Conservation (phyloP, 495 filamentous ascomycete genomes). For the Thozetella sp. region DNA sequence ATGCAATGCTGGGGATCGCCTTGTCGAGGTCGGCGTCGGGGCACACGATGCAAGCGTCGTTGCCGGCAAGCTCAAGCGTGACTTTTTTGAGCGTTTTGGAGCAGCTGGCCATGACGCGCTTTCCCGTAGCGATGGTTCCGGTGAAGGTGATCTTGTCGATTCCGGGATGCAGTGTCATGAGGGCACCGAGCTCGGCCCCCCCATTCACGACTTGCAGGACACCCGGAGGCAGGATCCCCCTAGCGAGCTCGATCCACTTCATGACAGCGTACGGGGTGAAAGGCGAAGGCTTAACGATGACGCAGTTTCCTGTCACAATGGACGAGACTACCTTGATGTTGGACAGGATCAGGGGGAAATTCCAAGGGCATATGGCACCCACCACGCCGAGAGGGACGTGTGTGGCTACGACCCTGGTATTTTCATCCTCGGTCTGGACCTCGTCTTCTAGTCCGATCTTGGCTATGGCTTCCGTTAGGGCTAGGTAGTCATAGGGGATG, state of each 20-base stretch:
- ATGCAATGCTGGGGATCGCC: slow-evolving; percentile 50
- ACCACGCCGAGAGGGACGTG: slow-evolving; percentile 55
- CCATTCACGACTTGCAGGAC: slow-evolving; percentile 70
- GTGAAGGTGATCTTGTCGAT: slow-evolving; percentile 74
- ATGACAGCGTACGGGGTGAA: slow-evolving; percentile 71
- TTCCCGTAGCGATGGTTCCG: slow-evolving; percentile 65
- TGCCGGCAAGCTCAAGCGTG: slow-evolving; percentile 60
- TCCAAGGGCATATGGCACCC: slow-evolving; percentile 63
- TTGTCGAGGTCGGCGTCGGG: slow-evolving; percentile 66
- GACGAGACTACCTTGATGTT: slow-evolving; percentile 57
- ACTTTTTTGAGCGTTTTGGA: slow-evolving; percentile 62
- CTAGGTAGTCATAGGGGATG: background rate
- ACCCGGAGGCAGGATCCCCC: slow-evolving; percentile 63
- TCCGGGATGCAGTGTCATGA: slow-evolving; percentile 56
- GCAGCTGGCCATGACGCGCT: slow-evolving; percentile 61
- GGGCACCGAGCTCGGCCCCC: slow-evolving; percentile 63
- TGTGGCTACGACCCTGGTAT: slow-evolving; percentile 43
- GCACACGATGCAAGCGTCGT: slow-evolving; percentile 68
- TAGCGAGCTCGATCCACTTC: slow-evolving; percentile 64
- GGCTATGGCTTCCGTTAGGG: slow-evolving; percentile 14
- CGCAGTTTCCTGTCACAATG: slow-evolving; percentile 60
- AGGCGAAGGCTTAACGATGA: slow-evolving; percentile 65
- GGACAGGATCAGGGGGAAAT: slow-evolving; percentile 62
- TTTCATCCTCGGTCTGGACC: slow-evolving; percentile 52
- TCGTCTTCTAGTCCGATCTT: slow-evolving; percentile 41